phyloP scores from a whole-genome alignment of 306 rosid genomes.

The Lathyrus oleraceus region DNA sequence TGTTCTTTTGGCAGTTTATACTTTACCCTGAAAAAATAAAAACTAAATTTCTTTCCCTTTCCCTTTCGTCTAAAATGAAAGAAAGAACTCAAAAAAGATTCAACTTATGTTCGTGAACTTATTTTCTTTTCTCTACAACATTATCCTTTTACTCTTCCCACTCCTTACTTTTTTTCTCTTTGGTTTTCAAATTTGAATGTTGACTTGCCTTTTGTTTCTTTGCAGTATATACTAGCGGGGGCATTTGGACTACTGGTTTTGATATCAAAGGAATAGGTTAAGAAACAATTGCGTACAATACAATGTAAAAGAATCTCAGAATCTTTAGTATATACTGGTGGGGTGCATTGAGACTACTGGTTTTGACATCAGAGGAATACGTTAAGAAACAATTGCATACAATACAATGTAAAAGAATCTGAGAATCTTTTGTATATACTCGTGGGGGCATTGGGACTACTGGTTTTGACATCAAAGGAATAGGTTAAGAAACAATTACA shows the following conservation, averaged over 20 bases:
- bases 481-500: constrained; percentile 26
- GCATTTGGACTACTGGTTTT: too few species aligned
- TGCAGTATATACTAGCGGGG: constrained; percentile 41
- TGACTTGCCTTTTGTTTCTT: constrained; percentile 17
- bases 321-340: too few species aligned
- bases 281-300: not conserved
- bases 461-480: constrained; percentile 76
- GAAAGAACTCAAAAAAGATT: not conserved
- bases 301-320: constrained; percentile 15
- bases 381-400: too few species aligned
- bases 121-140: not conserved
- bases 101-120: not conserved
- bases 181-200: constrained; percentile 4
- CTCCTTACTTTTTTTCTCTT: not conserved
- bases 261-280: constrained; percentile 30
- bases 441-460: constrained; percentile 78
- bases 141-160: not conserved
- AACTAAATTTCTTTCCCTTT: not conserved
- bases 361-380: too few species aligned
- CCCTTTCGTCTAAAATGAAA: not conserved
- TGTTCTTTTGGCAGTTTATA: constrained; percentile 20
- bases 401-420: too few species aligned
- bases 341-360: too few species aligned
- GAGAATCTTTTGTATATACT: constrained; percentile 48
- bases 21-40: not conserved